These are phyloP conservation scores for Hypericum perforatum DNA, from an alignment of 345 rosid species.

Conservation along the genomic window DNA sequence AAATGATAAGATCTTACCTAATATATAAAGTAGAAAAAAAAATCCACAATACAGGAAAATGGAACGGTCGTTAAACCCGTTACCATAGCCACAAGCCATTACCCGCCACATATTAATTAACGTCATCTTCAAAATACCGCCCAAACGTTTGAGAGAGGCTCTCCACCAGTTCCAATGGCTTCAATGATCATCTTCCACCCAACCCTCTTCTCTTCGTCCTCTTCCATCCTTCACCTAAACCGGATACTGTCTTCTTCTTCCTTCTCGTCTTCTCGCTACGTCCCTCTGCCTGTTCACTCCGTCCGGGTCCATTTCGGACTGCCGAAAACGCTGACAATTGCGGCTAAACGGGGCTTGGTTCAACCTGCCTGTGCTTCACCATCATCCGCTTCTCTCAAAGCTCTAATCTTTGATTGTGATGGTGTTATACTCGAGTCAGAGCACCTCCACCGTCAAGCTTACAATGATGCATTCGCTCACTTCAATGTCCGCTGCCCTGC, in stretches of 20 bases:
- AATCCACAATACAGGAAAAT: too few relatives aligned
- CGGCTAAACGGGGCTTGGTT: not conserved
- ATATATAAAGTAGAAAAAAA: too few relatives aligned
- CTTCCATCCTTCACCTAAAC: not conserved
- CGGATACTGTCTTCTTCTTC: too few relatives aligned
- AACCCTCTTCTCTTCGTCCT: not conserved
- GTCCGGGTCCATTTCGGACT: not conserved
- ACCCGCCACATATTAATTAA: too few relatives aligned
- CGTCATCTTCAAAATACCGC: too few relatives aligned
- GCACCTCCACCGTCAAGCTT: constrained; percentile 87
- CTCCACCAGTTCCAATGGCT: constrained; percentile 11
- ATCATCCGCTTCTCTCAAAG: constrained; percentile 43
- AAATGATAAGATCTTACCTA: too few relatives aligned
- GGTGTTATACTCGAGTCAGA: constrained; percentile 92
- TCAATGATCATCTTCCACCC: constrained; percentile 4
- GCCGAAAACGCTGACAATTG: not conserved
- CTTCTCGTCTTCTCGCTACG: too few relatives aligned
- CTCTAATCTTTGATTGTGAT: constrained; percentile 86
- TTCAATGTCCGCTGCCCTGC: constrained; percentile 65
- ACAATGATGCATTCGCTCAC: constrained; percentile 81
- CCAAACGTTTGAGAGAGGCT: not conserved
- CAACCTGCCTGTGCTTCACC: constrained; percentile 26
- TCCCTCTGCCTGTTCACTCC: too few relatives aligned
- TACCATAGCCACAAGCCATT: too few relatives aligned
- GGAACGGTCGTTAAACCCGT: too few relatives aligned